Percentiles rank a stretch among this genome's conserved stretches.
phyloP scores from a whole-genome alignment of 345 rosid genomes.

The Eucalyptus urophylla region DNA sequence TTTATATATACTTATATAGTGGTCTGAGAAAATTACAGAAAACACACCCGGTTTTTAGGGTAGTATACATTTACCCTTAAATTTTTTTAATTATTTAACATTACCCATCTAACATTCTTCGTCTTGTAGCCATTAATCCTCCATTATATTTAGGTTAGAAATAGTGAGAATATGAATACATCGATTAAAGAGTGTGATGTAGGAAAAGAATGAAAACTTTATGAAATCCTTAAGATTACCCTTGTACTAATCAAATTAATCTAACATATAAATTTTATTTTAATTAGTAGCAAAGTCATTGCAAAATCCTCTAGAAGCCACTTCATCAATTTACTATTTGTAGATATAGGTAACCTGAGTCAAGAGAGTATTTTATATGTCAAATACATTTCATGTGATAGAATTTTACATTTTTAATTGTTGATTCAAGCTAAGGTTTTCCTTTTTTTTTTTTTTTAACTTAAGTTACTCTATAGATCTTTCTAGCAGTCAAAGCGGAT shows the following conservation, averaged over 20 bases:
- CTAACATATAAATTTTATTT: neutral
- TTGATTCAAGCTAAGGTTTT: neutral
- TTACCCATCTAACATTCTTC: too few relatives aligned
- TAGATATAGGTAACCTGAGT: neutral
- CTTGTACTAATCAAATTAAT: neutral
- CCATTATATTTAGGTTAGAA: too few relatives aligned
- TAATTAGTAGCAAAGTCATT: neutral
- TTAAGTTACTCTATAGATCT: neutral
- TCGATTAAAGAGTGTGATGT: too few relatives aligned
- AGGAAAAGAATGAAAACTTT: too few relatives aligned
- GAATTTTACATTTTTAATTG: too few relatives aligned
- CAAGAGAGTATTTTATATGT: neutral
- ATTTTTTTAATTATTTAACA: too few relatives aligned
- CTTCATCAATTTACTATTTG: neutral
- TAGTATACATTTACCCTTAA: neutral
- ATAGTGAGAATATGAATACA: too few relatives aligned
- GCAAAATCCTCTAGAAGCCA: neutral
- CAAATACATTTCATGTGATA: neutral
- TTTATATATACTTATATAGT: too few relatives aligned
- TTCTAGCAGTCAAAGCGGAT: neutral
- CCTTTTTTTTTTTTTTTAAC: too few relatives aligned
- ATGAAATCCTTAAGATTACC: neutral
- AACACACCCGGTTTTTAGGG: neutral
- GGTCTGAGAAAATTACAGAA: too few relatives aligned
- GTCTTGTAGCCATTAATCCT: too few relatives aligned